Base-by-base conservation (phyloP, 805 yeast species). In the Cyberlindnera galapagoensis region DNA sequence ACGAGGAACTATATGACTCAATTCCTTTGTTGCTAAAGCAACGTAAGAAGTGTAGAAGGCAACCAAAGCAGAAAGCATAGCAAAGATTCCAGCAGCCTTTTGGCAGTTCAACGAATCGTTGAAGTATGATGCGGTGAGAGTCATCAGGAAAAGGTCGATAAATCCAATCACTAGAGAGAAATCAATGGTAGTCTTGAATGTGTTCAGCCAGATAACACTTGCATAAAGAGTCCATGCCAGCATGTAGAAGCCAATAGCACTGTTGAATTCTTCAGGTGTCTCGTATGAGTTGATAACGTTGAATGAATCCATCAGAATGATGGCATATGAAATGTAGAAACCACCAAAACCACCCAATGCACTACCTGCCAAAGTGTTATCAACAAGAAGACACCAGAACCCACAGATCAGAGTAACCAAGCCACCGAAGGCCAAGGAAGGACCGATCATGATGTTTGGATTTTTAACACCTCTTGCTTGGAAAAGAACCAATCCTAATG, bases 381-480 rank as follows among this genome's bases (percentile, higher is more conserved):
- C 30, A 12, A 19, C 20, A 15, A 28, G 21, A 13, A 28, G 20
- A 9, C 24, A 24, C 6, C 20, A 24, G 19, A 28, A 21, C 13
- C 30, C 30, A 13, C 24, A 24, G 21, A 28, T 28, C 14, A 28
- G 20, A 9, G 20, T 24, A 15, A 28, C 21, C 17, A 28, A 24
- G 21, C 30, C 30, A 21, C 25, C 21, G 13, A 11, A 31, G 26
- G 12, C 20, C 36, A 20, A 19, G 7, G 30, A 25, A 25, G 34
- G 24, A 20, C 30, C 30, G 21, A 28, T 28, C 12, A 20, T 16
- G 19, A 18, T 10, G 11, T 13, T 34, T 24, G 34, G 24, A 35
- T 39, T 31, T 36, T 34, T 20, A 13, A 28, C 30, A 7, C 30
- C 30, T 13, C 30, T 25, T 14, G 18, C 30, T 34, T 7, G 52